These are phyloP conservation scores for Phalaenopsis hybrid DNA, from an alignment of 116 monocot species.

Conservation along the genomic window DNA sequence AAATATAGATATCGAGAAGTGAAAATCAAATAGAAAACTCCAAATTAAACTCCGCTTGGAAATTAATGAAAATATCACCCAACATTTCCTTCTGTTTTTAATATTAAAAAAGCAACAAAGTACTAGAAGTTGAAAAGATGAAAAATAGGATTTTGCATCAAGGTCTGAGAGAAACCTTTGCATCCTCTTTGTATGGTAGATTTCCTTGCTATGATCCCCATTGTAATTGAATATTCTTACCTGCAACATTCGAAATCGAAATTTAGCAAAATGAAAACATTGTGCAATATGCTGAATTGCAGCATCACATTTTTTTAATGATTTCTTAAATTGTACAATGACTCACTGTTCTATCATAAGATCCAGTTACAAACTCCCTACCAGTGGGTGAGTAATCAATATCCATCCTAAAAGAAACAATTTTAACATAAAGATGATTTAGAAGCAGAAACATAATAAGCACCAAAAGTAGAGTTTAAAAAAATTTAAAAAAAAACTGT, in stretches of 20 bases:
- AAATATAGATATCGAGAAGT: not conserved
- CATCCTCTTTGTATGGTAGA: slow-evolving; percentile 98
- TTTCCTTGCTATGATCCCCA: slow-evolving; percentile 87
- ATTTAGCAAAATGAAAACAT: not conserved
- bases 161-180: slow-evolving; percentile 54
- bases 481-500: not conserved
- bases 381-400: slow-evolving; percentile 98
- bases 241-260: slow-evolving; percentile 30
- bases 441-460: not conserved
- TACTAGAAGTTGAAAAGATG: not conserved
- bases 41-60: not conserved
- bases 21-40: not conserved
- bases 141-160: not conserved
- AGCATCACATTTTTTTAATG: not conserved
- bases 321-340: not conserved
- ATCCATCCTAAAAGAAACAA: slow-evolving; percentile 72
- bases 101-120: not conserved
- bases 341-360: slow-evolving; percentile 97
- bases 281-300: not conserved
- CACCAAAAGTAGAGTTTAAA: not conserved
- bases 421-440: not conserved
- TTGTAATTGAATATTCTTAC: slow-evolving; percentile 85
- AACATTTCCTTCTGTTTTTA: not conserved
- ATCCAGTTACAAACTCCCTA: slow-evolving; percentile 95
- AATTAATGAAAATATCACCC: not conserved